Evolutionary conservation across 441 rosid genomes (phyloP).

Genomic region (Adansonia rubrostipa): DNA sequence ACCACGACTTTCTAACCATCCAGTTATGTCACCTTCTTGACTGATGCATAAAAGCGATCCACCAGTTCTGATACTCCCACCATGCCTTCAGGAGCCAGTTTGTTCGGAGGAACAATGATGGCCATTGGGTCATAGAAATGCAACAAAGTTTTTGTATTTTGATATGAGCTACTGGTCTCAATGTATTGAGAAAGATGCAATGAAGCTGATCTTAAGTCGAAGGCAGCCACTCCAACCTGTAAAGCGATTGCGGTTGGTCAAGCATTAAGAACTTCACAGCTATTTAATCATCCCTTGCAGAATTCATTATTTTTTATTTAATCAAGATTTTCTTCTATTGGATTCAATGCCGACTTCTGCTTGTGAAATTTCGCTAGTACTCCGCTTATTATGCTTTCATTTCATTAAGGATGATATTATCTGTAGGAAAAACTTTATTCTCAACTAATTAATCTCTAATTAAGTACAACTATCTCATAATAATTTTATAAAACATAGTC

Average conservation of each 20-base stretch:
- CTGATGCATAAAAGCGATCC: slow-evolving; percentile 62
- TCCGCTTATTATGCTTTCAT: neutral
- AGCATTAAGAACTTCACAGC: slow-evolving; percentile 23
- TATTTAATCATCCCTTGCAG: slow-evolving; percentile 11
- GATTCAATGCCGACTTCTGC: neutral
- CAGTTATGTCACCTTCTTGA: slow-evolving; percentile 65
- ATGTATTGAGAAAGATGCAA: slow-evolving; percentile 95
- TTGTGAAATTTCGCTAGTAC: neutral
- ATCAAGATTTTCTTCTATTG: neutral
- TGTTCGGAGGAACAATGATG: slow-evolving; percentile 85
- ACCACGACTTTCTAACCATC: slow-evolving; percentile 5
- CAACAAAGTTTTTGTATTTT: slow-evolving; percentile 85
- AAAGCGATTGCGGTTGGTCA: slow-evolving; percentile 17
- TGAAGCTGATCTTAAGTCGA: slow-evolving; percentile 89
- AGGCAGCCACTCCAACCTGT: slow-evolving; percentile 97
- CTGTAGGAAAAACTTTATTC: neutral
- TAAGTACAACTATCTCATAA: slow-evolving; percentile 9
- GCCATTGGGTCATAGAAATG: slow-evolving; percentile 87
- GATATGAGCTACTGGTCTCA: slow-evolving; percentile 95
- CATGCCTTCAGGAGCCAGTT: slow-evolving; percentile 87
- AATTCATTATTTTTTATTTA: neutral
- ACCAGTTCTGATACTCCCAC: slow-evolving; percentile 90
- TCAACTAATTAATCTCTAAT: slow-evolving; percentile 3
- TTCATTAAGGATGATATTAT: neutral
- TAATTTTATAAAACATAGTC: slow-evolving; percentile 8